Evolutionary conservation across 2,329 filamentous ascomycete genomes (phyloP), one percentile per base, ranked within the genome.

Genomic region (Thermoascus crustaceus): DNA sequence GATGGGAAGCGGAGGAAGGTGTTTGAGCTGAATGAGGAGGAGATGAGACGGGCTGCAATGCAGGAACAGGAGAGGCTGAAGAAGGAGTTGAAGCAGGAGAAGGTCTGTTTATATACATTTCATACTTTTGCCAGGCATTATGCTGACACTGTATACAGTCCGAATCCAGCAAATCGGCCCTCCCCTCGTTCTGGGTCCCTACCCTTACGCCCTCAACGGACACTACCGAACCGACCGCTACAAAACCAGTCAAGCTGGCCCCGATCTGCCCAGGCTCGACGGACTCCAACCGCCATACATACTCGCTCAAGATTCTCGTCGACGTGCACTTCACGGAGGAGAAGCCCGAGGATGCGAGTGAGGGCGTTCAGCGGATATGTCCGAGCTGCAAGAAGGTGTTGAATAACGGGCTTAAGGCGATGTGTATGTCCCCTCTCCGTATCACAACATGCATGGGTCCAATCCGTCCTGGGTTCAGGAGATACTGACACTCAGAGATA

Each of bases 161-260:
- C 35, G 61, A 78, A 53, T 73, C 77, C 2, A 68, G 73, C 6
- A 84, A 82, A 59, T 73, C 76, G 1, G 72, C 73, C 10, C 65
- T 94, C 0, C 85, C 86, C 0, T 93, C 86, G 0, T 96, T 96
- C 64, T 96, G 89, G 91, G 82, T 89, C 8, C 89, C 87, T 0
- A 85, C 82, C 0, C 74, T 89, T 38, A 93, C 84, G 0, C 86
- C 86, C 1, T 70, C 71, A 0, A 73, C 71, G 23, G 74, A 74
- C 30, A 64, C 69, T 32, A 66, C 71, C 34, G 66, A 78, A 34
- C 68, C 78, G 51, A 62, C 72, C 5, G 63, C 74, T 24, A 62
- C 62, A n/a, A 80, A 77, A 54, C 73, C 76, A 35, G 55, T 65
- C 33, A 93, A 91, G 53, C 64, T 73, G 17, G 68, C 71, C 4